Base-by-base conservation (phyloP, 2,329 filamentous ascomycete species). In the Aureobasidium sp. region DNA sequence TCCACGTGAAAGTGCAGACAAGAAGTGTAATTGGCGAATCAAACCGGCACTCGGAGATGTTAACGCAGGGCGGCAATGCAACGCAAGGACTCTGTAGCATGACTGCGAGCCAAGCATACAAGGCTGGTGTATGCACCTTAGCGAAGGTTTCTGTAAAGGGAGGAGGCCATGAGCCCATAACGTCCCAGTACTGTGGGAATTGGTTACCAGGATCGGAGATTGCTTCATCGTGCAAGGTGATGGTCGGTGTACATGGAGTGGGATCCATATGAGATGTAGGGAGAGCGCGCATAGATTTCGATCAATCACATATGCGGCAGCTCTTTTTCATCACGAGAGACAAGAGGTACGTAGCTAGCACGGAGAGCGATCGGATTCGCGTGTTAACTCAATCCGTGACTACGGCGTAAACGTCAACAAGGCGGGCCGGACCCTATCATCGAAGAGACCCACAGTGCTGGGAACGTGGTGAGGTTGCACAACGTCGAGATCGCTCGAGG, bases 391-490 rank as follows among this genome's bases (percentile, higher is more conserved):
- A n/a, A 31, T 22, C 40, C 19, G 15, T 31, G 17, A 7, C 11
- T 31, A 17, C 37, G 22, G 54, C 54, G 19, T 39, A 17, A 19
- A 27, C 33, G 33, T 44, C 44, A 19, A 57, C 53, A 48, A 58
- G 54, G 42, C 54, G 54, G 54, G 42, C 54, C 54, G 54, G 54
- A 27, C 54, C 54, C 54, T 58, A 47, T 58, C 54, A 58, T 58
- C 17, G 40, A 37, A 33, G 42, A 27, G 17, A 27, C 15, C 54
- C 54, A 39, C 12, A 24, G 14, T n/a, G 31, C 27, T 19, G 54
- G 54, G 35, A 57, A 47, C 42, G 42, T 48, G 54, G 37, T 37
- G 54, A 24, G 54, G 42, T 47, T 14, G 42, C 54, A 58, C 42
- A 17, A 29, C 42, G 35, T 58, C 29, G n/a, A 47, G 29, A 48